Evolutionary conservation across 768 basidiomycete species (phyloP).

Genomic region (Paxillus ammoniavirescens): DNA sequence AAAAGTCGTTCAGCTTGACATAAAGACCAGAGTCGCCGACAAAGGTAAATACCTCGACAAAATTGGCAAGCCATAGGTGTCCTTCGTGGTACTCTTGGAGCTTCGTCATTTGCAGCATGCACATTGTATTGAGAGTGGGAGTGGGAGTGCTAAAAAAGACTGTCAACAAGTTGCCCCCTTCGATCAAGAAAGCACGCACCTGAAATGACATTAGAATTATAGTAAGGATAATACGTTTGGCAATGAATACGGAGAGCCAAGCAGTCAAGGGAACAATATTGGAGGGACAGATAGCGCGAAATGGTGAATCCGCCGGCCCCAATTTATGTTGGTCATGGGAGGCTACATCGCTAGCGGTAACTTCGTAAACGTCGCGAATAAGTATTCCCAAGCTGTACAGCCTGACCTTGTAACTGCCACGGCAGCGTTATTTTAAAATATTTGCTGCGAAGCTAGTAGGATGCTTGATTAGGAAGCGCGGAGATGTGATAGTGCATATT

Average conservation of each 20-base stretch:
- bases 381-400: constrained; percentile 36
- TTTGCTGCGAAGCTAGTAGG: constrained; percentile 10
- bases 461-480: constrained; percentile 24
- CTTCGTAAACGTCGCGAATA: constrained; percentile 30
- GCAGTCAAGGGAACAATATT: not conserved
- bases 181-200: constrained; percentile 12
- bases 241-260: not conserved
- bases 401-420: constrained; percentile 20
- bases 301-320: constrained; percentile 10
- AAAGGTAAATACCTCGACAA: constrained; percentile 52
- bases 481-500: no score
- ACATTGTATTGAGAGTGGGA: constrained; percentile 14
- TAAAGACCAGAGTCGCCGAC: not conserved
- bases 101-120: constrained; percentile 18
- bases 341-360: constrained; percentile 25
- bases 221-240: constrained; percentile 1
- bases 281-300: constrained; percentile 10
- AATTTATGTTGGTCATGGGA: constrained; percentile 30
- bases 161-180: not conserved
- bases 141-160: constrained; percentile 11
- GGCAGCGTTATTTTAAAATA: constrained; percentile 31
- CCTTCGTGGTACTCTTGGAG: constrained; percentile 37
- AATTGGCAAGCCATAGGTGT: constrained; percentile 75
- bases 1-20: not conserved
- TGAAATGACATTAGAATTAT: constrained; percentile 22